Percentiles rank a stretch among this genome's conserved stretches.
Evolutionary conservation across 257 asterid genomes (phyloP).

Genomic region (Haberlea rhodopensis): DNA sequence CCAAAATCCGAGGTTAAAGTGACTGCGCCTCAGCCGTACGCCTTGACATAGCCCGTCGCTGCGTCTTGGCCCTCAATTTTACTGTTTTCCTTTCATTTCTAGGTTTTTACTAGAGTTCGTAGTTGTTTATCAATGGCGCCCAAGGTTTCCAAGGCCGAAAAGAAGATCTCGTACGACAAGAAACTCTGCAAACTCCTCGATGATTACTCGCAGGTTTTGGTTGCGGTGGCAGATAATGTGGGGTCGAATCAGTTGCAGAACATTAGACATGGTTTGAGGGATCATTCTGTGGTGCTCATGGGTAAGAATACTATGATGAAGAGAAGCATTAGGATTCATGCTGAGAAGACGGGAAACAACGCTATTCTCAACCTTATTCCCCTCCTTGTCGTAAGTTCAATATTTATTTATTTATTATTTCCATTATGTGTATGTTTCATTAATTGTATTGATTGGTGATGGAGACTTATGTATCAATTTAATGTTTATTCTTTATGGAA

Average conservation of each 20-base stretch:
- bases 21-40: slow-evolving; percentile 82
- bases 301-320: slow-evolving; percentile 99
- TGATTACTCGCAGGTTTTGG: slow-evolving; percentile 69
- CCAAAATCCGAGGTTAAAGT: slow-evolving; percentile 58
- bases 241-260: slow-evolving; percentile 86
- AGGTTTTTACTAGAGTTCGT: slow-evolving; percentile 27
- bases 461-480: no score
- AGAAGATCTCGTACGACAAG: slow-evolving; percentile 72
- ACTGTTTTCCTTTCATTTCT: slow-evolving; percentile 42
- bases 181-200: slow-evolving; percentile 81
- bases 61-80: slow-evolving; percentile 81
- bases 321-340: slow-evolving; percentile 69
- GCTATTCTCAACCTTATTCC: slow-evolving; percentile 74
- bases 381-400: slow-evolving; percentile 64
- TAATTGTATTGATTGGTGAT: not conserved
- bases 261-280: slow-evolving; percentile 72
- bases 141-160: slow-evolving; percentile 63
- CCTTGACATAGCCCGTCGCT: slow-evolving; percentile 59
- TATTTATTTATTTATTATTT: no score
- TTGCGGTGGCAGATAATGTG: slow-evolving; percentile 80
- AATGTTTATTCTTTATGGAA: no score
- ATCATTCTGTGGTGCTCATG: slow-evolving; percentile 84
- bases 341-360: slow-evolving; percentile 71
- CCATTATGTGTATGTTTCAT: not conserved
- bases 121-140: slow-evolving; percentile 67